phyloP scores from a whole-genome alignment of 331 rosid genomes.

The Ulmus americana region DNA sequence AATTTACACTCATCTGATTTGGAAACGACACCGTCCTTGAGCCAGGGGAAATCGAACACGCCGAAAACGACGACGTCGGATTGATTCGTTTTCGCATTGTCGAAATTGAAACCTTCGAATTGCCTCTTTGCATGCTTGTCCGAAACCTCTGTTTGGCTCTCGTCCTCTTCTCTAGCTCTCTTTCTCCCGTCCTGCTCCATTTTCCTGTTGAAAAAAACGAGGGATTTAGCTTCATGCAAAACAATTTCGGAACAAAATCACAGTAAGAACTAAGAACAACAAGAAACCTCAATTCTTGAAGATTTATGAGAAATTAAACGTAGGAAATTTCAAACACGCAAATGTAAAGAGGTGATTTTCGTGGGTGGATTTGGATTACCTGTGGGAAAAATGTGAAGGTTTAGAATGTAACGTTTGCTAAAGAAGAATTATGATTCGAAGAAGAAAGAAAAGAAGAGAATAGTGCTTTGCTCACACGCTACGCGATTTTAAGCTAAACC shows the following conservation, averaged over 20 bases:
- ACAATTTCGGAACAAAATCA: no score
- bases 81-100: slow-evolving; percentile 19
- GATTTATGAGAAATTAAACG: neutral
- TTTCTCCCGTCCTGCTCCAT: slow-evolving; percentile 40
- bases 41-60: slow-evolving; percentile 92
- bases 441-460: neutral
- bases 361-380: neutral
- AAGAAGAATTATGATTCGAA: no score
- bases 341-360: neutral
- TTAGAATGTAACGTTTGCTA: no score
- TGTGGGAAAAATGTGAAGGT: neutral
- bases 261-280: no score
- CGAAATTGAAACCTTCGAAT: slow-evolving; percentile 14
- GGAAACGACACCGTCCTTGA: slow-evolving; percentile 64
- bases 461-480: slow-evolving; percentile 49
- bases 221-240: neutral
- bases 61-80: slow-evolving; percentile 36
- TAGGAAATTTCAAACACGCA: neutral
- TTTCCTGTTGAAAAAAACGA: slow-evolving; percentile 18
- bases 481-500: slow-evolving; percentile 44
- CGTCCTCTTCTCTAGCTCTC: slow-evolving; percentile 47
- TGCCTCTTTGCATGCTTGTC: slow-evolving; percentile 35
- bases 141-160: slow-evolving; percentile 22
- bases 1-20: slow-evolving; percentile 52
- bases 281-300: no score